Percentiles rank a stretch among this genome's conserved stretches.
phyloP scores from a whole-genome alignment of 129 eudicot species.

The Ambrosia artemisiifolia region DNA sequence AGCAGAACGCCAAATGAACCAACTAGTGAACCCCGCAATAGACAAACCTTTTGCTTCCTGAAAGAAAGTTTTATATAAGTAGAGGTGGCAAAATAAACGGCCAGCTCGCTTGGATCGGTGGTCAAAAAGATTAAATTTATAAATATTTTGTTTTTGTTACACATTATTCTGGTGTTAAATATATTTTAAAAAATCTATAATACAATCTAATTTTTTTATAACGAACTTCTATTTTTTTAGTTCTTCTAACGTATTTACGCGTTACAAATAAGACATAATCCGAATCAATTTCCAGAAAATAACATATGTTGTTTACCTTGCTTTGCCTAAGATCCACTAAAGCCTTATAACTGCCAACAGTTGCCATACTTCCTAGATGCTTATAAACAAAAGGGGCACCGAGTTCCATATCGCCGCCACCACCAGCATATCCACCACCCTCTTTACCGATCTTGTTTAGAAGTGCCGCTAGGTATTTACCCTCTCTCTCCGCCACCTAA shows the following conservation, averaged over 20 bases:
- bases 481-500: slow-evolving; percentile 97
- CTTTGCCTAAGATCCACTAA: slow-evolving; percentile 95
- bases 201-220: too few relatives aligned
- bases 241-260: neutral
- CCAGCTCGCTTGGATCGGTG: neutral
- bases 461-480: slow-evolving; percentile 63
- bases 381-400: slow-evolving; percentile 73
- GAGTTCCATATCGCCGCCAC: slow-evolving; percentile 49
- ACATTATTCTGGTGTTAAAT: too few relatives aligned
- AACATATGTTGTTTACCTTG: slow-evolving; percentile 54
- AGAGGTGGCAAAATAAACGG: neutral
- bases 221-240: too few relatives aligned
- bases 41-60: slow-evolving; percentile 90
- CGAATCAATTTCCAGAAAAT: neutral
- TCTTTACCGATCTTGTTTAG: slow-evolving; percentile 73
- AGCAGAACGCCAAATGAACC: slow-evolving; percentile 96
- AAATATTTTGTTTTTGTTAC: too few relatives aligned
- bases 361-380: slow-evolving; percentile 97
- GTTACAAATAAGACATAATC: neutral
- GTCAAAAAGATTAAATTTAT: neutral
- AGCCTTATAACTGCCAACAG: slow-evolving; percentile 92
- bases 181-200: too few relatives aligned
- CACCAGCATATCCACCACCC: slow-evolving; percentile 73
- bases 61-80: neutral
- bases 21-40: slow-evolving; percentile 73